phyloP scores from a whole-genome alignment of 768 basidiomycete species.

The Nevesoporus exiguus region DNA sequence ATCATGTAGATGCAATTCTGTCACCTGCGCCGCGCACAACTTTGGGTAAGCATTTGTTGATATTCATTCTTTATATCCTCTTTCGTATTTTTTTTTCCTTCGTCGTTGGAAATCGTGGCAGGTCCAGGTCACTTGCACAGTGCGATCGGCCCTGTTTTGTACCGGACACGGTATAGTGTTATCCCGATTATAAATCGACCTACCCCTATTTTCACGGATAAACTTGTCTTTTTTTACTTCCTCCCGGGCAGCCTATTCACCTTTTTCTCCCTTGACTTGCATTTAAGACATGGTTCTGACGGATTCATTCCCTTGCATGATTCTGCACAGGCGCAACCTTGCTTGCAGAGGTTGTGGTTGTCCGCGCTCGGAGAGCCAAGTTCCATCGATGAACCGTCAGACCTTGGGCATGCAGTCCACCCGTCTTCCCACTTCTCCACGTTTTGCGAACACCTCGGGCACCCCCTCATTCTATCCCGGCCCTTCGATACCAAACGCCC shows the following conservation, averaged over 20 bases:
- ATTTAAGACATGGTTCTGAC: constrained; percentile 39
- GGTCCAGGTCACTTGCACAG: neutral
- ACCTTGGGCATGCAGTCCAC: constrained; percentile 20
- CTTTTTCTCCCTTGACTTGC: neutral
- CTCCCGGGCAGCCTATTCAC: neutral
- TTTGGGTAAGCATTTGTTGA: constrained; percentile 61
- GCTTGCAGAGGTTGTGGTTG: constrained; percentile 76
- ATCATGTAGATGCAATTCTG: constrained; percentile 55
- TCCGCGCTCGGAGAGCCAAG: constrained; percentile 43
- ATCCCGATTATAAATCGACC: constrained; percentile 24
- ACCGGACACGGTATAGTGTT: constrained; percentile 13
- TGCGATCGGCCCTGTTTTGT: constrained; percentile 10
- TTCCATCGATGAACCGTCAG: constrained; percentile 32
- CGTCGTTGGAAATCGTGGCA: too few relatives aligned
- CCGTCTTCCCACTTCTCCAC: constrained; percentile 25
- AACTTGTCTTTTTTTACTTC: constrained; percentile 6
- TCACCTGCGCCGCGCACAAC: constrained; percentile 77
- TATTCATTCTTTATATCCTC: constrained; percentile 11
- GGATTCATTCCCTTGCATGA: constrained; percentile 46
- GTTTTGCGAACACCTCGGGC: constrained; percentile 19
- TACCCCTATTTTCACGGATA: constrained; percentile 26
- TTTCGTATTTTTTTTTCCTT: neutral
- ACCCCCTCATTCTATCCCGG: constrained; percentile 15
- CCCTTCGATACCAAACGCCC: constrained; percentile 25
- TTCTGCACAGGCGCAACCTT: constrained; percentile 65